Percentiles rank a stretch among this genome's conserved stretches.
Conservation (phyloP, 1,284 basidiomycete genomes). For the Moniliophthora roreri region DNA sequence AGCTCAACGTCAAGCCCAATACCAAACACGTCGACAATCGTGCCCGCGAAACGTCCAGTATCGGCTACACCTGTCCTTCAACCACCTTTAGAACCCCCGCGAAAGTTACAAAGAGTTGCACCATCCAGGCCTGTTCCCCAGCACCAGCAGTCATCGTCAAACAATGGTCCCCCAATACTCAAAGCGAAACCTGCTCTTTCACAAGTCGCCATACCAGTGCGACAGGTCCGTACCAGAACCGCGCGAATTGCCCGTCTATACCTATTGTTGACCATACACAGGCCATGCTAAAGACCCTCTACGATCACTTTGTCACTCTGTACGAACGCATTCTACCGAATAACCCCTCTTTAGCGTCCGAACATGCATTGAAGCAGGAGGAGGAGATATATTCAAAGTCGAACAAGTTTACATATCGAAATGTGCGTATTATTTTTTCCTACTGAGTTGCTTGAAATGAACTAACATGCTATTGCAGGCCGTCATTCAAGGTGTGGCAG, state of each 20-base stretch:
- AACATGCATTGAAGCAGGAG: slow-evolving; percentile 79
- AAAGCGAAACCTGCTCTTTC: slow-evolving; percentile 63
- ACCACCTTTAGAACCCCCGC: slow-evolving; percentile 46
- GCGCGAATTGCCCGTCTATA: slow-evolving; percentile 1
- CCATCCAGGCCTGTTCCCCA: slow-evolving; percentile 38
- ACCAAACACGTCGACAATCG: slow-evolving; percentile 9
- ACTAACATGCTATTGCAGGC: slow-evolving; percentile 45
- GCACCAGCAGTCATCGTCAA: not conserved
- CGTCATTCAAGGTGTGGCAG: slow-evolving; percentile 68
- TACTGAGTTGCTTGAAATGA: slow-evolving; percentile 14
- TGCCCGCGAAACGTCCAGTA: slow-evolving; percentile 39
- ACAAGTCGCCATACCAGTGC: slow-evolving; percentile 63
- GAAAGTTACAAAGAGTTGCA: slow-evolving; percentile 57
- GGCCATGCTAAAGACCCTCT: slow-evolving; percentile 72
- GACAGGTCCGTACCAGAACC: slow-evolving; percentile 52
- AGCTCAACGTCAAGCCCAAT: slow-evolving; percentile 2
- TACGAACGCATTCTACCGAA: slow-evolving; percentile 53
- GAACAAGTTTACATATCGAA: slow-evolving; percentile 76
- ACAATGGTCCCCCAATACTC: slow-evolving; percentile 69
- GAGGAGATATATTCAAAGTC: slow-evolving; percentile 72
- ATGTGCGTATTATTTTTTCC: slow-evolving; percentile 44
- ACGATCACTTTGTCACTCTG: slow-evolving; percentile 67
- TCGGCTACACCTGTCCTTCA: slow-evolving; percentile 22
- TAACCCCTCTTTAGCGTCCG: slow-evolving; percentile 60
- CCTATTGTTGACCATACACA: slow-evolving; percentile 28